Evolutionary conservation across 139 green algal species (phyloP).

Genomic region (Chlamydomonas sphaeroides): DNA sequence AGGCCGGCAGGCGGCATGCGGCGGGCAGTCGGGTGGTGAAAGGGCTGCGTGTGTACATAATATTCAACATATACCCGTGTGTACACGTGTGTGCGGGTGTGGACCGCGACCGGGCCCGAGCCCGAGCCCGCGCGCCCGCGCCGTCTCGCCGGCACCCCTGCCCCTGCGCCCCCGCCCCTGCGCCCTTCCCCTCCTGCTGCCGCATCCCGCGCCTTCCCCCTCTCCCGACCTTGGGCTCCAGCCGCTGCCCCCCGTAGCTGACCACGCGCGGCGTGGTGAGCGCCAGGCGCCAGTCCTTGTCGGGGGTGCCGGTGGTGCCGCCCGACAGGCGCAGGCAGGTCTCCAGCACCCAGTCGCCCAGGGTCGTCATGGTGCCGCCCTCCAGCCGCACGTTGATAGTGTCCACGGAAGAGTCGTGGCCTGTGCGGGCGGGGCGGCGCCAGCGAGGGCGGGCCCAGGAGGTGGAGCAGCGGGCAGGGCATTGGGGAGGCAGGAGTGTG

Average conservation of each 20-base stretch:
- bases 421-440: not conserved
- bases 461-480: not conserved
- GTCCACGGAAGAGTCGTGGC: slow-evolving; percentile 11
- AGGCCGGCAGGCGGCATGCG: no score
- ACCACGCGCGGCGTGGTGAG: not conserved
- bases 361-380: not conserved
- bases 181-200: no score
- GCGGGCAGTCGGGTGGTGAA: no score
- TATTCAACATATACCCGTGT: no score
- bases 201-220: not conserved
- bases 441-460: no score
- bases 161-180: no score
- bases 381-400: slow-evolving; percentile 22
- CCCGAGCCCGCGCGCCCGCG: no score
- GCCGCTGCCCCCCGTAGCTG: not conserved
- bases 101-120: no score
- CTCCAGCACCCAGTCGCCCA: slow-evolving; percentile 29
- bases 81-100: no score
- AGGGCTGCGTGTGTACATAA: no score
- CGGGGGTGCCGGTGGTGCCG: no score
- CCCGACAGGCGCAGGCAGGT: not conserved
- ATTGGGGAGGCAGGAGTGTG: not conserved
- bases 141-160: not conserved
- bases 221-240: not conserved
- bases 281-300: not conserved